Percentiles rank a stretch among this genome's conserved stretches.
phyloP scores from a whole-genome alignment of 192 early-diverging fungal species.

The Mortierella hygrophila region DNA sequence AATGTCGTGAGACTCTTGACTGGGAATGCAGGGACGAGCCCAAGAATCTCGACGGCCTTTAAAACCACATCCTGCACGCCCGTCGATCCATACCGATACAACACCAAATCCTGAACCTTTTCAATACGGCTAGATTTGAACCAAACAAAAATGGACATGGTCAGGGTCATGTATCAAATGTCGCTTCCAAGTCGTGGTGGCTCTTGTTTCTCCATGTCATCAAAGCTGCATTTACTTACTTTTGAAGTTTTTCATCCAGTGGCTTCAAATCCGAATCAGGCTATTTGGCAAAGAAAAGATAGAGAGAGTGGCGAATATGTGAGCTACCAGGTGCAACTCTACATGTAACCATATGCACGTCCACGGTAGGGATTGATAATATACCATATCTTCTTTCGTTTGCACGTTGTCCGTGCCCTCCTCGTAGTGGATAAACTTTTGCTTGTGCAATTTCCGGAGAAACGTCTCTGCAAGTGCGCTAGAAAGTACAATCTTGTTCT shows the following conservation, averaged over 20 bases:
- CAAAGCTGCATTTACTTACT: constrained; percentile 13
- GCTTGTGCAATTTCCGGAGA: constrained; percentile 71
- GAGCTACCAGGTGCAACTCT: not conserved
- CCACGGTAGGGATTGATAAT: not conserved
- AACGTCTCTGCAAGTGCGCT: constrained; percentile 77
- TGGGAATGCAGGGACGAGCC: constrained; percentile 79
- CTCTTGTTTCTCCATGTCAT: too few relatives aligned
- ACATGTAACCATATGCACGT: not conserved
- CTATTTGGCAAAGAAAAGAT: not conserved
- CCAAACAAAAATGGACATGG: not conserved
- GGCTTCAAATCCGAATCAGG: constrained; percentile 63
- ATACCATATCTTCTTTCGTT: constrained; percentile 61
- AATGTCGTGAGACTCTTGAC: constrained; percentile 83
- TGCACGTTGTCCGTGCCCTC: constrained; percentile 70
- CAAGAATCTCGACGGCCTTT: constrained; percentile 72
- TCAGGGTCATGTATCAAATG: not conserved
- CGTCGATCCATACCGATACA: constrained; percentile 87
- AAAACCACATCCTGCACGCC: constrained; percentile 82
- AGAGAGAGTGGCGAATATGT: not conserved
- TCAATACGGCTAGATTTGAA: constrained; percentile 61
- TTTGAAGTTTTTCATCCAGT: constrained; percentile 67
- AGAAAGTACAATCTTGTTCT: constrained; percentile 69
- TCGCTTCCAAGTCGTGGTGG: not conserved
- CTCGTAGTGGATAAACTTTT: constrained; percentile 66
- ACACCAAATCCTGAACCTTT: constrained; percentile 79